These are phyloP conservation scores for Scheffersomyces stipitis DNA, from an alignment of 805 yeast species.

Conservation along the genomic window DNA sequence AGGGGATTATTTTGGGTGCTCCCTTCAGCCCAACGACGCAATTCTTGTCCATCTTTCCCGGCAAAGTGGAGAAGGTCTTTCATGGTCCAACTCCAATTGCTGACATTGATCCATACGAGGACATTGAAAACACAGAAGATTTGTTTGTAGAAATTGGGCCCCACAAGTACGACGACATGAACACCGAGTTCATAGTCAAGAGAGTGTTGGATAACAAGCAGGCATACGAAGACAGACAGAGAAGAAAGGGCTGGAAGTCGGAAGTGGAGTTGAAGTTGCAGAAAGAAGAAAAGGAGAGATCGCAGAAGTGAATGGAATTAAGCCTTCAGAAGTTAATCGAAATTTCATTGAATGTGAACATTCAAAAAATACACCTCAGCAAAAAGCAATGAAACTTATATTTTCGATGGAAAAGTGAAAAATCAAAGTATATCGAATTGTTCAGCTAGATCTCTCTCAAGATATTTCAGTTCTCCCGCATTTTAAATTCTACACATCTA, in stretches of 20 bases:
- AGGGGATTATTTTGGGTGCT: conserved; percentile 72
- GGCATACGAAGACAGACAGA: conserved; percentile 82
- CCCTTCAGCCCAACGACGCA: conserved; percentile 50
- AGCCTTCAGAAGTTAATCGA: too few relatives aligned
- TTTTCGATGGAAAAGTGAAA: too few relatives aligned
- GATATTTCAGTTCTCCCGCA: too few relatives aligned
- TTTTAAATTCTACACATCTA: too few relatives aligned
- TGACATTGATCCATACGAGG: conserved; percentile 35
- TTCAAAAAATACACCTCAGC: too few relatives aligned
- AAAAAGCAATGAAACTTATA: too few relatives aligned
- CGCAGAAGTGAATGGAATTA: neutral
- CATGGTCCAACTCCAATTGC: conserved; percentile 58
- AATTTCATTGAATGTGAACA: too few relatives aligned
- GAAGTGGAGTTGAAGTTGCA: conserved; percentile 38
- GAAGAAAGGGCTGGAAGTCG: conserved; percentile 79
- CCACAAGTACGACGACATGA: conserved; percentile 65
- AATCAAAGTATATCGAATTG: too few relatives aligned
- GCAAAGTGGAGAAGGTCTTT: conserved; percentile 40
- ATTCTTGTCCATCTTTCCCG: conserved; percentile 43
- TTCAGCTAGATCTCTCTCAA: too few relatives aligned
- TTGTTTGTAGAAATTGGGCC: conserved; percentile 44
- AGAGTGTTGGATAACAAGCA: conserved; percentile 70
- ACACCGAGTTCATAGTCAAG: conserved; percentile 67
- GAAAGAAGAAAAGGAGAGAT: conserved; percentile 15
- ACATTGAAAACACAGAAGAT: conserved; percentile 24